These are phyloP conservation scores for Cladochytrium replicatum DNA, from an alignment of 192 early-diverging fungal species.

Conservation along the genomic window DNA sequence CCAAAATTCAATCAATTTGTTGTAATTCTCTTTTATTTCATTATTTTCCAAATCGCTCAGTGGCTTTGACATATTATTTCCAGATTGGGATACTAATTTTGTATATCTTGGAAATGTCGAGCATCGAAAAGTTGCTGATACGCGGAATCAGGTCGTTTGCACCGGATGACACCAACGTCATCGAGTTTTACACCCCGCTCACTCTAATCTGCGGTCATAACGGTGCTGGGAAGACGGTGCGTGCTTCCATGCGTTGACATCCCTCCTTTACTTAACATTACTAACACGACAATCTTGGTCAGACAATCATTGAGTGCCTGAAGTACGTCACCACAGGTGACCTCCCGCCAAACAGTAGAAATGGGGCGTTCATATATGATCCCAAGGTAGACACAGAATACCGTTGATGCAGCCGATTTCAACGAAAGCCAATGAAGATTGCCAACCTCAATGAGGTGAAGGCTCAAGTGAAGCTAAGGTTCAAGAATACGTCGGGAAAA, in stretches of 20 bases:
- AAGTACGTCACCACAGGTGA: slow-evolving; percentile 93
- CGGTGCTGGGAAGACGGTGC: slow-evolving; percentile 89
- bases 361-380: slow-evolving; percentile 90
- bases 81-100: too few relatives aligned
- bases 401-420: background rate
- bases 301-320: slow-evolving; percentile 93
- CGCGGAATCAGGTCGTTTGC: slow-evolving; percentile 86
- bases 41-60: too few relatives aligned
- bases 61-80: too few relatives aligned
- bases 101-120: too few relatives aligned
- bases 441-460: slow-evolving; percentile 69
- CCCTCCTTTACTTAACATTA: background rate
- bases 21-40: too few relatives aligned
- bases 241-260: background rate
- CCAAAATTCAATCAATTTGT: too few relatives aligned
- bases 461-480: slow-evolving; percentile 83
- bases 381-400: slow-evolving; percentile 51
- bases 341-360: slow-evolving; percentile 74
- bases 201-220: slow-evolving; percentile 95
- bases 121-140: slow-evolving; percentile 6
- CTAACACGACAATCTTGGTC: background rate
- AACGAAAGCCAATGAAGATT: too few relatives aligned
- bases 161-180: slow-evolving; percentile 56
- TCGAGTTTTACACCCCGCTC: slow-evolving; percentile 81
- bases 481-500: slow-evolving; percentile 64